A percentile compares a stretch with the other conserved stretches of the same genome.
Conservation (phyloP, 192 early-diverging fungal species). For the Backusella morwellensis region DNA sequence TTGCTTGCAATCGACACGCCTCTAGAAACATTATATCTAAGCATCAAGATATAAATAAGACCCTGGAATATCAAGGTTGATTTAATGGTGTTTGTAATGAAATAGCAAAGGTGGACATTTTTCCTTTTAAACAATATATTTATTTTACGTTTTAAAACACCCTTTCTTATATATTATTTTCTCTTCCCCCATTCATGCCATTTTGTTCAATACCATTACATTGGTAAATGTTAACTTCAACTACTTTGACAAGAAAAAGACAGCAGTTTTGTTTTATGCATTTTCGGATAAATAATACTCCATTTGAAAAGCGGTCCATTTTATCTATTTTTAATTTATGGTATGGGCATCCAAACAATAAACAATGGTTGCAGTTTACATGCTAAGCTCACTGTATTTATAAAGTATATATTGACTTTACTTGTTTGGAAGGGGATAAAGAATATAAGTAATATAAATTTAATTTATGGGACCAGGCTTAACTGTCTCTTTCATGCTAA, state of each 20-base stretch:
- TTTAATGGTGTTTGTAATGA: neutral
- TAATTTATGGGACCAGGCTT: neutral
- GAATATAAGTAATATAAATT: neutral
- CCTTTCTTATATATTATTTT: neutral
- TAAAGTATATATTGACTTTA: neutral
- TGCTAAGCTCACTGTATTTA: neutral
- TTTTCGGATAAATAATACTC: neutral
- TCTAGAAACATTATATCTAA: neutral
- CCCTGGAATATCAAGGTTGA: neutral
- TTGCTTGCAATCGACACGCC: neutral
- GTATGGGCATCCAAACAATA: neutral
- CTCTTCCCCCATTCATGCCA: neutral
- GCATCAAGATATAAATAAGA: neutral
- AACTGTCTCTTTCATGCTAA: conserved; percentile 23
- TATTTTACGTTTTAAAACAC: too few species aligned
- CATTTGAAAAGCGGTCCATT: neutral
- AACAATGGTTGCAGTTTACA: neutral
- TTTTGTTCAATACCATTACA: neutral
- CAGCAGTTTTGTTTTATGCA: neutral
- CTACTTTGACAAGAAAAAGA: neutral
- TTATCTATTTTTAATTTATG: neutral
- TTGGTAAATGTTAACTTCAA: neutral
- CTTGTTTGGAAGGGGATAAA: neutral
- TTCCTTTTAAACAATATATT: neutral
- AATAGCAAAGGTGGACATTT: neutral